Evolutionary conservation across 805 yeast genomes (phyloP).

Genomic region (Lipomyces kockii): DNA sequence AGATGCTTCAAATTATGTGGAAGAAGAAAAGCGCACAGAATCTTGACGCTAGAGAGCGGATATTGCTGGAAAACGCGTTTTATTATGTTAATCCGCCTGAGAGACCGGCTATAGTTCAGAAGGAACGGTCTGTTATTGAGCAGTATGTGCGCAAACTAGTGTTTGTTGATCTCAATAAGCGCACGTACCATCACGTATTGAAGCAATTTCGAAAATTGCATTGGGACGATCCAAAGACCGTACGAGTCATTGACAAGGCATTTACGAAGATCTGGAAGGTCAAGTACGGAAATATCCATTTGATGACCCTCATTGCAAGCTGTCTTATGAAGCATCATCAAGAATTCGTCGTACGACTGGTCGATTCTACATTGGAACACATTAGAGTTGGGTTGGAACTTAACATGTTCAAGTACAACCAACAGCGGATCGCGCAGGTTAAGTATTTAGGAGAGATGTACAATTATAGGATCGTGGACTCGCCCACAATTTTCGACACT

Average conservation of each 20-base stretch:
- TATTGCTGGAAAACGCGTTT: conserved; percentile 58
- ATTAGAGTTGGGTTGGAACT: conserved; percentile 67
- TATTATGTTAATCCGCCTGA: conserved; percentile 49
- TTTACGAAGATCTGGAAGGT: conserved; percentile 67
- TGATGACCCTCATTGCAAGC: conserved; percentile 56
- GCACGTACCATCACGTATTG: conserved; percentile 47
- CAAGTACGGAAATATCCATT: conserved; percentile 58
- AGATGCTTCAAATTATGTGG: conserved; percentile 63
- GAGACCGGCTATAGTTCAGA: conserved; percentile 43
- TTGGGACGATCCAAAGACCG: conserved; percentile 51
- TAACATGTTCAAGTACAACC: conserved; percentile 61
- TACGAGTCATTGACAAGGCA: conserved; percentile 47
- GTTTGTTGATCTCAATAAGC: conserved; percentile 54
- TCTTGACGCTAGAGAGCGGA: conserved; percentile 58
- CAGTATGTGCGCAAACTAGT: conserved; percentile 56
- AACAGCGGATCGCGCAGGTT: conserved; percentile 64
- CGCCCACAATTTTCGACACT: conserved; percentile 55
- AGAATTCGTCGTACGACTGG: conserved; percentile 51
- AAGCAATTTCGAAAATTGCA: conserved; percentile 53
- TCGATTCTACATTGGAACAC: conserved; percentile 71
- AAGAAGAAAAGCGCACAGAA: conserved; percentile 55
- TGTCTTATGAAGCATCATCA: conserved; percentile 47
- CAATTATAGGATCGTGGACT: conserved; percentile 54
- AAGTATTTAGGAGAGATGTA: conserved; percentile 63
- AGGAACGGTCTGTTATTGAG: conserved; percentile 42